phyloP scores from a whole-genome alignment of 2,329 filamentous ascomycete species.

The Acrocalymma vagum region DNA sequence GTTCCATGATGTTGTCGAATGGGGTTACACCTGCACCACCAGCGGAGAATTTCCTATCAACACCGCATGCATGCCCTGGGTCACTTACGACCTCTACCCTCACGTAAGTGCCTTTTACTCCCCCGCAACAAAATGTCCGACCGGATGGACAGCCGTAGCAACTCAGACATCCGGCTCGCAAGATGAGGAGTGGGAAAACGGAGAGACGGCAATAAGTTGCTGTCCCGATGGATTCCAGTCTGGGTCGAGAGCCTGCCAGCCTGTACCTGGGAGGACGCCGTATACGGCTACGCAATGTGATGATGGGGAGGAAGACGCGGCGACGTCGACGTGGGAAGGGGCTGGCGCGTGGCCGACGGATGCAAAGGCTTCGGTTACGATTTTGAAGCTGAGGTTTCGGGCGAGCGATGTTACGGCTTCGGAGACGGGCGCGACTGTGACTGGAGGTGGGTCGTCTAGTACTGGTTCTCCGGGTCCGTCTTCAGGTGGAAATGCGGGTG shows the following conservation, averaged over 20 bases:
- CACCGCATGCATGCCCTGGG: slow-evolving; percentile 41
- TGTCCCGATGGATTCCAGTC: slow-evolving; percentile 30
- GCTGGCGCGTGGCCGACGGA: slow-evolving; percentile 18
- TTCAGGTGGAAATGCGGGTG: slow-evolving; percentile 7
- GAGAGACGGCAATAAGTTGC: slow-evolving; percentile 31
- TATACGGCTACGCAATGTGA: slow-evolving; percentile 17
- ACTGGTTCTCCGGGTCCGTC: slow-evolving; percentile 1
- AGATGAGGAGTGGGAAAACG: slow-evolving; percentile 20
- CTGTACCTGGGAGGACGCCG: too few species aligned
- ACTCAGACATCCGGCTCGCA: slow-evolving; percentile 20
- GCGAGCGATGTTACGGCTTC: slow-evolving; percentile 14
- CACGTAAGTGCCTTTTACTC: slow-evolving; percentile 26
- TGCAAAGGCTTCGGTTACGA: slow-evolving; percentile 17
- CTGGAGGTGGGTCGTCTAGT: background rate
- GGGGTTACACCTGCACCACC: slow-evolving; percentile 91
- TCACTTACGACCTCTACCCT: slow-evolving; percentile 17
- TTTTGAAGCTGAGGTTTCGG: slow-evolving; percentile 25
- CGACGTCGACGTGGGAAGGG: slow-evolving; percentile 23
- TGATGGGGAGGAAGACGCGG: slow-evolving; percentile 31
- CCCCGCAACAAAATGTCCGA: slow-evolving; percentile 31
- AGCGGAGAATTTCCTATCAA: slow-evolving; percentile 81
- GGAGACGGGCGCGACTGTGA: slow-evolving; percentile 10
- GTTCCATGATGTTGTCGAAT: slow-evolving; percentile 47
- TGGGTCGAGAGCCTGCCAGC: too few species aligned
- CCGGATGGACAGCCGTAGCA: slow-evolving; percentile 26